Percentiles rank a stretch among this genome's conserved stretches.
Evolutionary conservation across 1,284 basidiomycete species (phyloP).

Genomic region (Sphaerobolus stellatus): DNA sequence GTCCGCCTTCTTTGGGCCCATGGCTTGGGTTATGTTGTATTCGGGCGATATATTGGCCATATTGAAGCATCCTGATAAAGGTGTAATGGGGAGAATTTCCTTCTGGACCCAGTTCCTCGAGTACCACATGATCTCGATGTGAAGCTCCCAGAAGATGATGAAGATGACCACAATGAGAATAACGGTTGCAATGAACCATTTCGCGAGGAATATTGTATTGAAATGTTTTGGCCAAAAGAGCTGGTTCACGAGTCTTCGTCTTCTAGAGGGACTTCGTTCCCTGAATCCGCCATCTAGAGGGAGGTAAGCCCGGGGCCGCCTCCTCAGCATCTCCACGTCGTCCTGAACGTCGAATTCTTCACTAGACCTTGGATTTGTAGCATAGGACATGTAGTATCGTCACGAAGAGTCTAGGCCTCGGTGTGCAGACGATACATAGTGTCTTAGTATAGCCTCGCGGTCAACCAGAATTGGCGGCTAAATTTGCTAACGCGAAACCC

Average conservation of each 20-base stretch:
- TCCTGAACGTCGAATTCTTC: no score
- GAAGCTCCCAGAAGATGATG: slow-evolving; percentile 68
- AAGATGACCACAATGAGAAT: slow-evolving; percentile 46
- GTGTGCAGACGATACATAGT: no score
- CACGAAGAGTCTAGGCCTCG: no score
- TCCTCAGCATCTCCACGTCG: slow-evolving; percentile 9
- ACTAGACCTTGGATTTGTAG: no score
- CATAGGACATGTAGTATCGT: no score
- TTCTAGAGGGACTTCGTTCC: neutral
- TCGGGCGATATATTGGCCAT: slow-evolving; percentile 51
- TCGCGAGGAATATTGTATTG: neutral
- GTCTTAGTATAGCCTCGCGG: no score
- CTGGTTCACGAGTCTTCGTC: neutral
- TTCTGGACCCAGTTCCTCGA: slow-evolving; percentile 68
- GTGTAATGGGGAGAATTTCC: slow-evolving; percentile 62
- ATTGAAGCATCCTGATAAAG: slow-evolving; percentile 75
- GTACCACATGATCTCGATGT: slow-evolving; percentile 79
- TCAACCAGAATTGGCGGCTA: no score
- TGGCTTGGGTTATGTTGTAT: slow-evolving; percentile 68
- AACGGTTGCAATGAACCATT: slow-evolving; percentile 12
- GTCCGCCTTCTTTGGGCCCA: slow-evolving; percentile 61
- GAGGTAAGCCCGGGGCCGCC: neutral
- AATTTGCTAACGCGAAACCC: no score
- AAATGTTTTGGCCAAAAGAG: neutral
- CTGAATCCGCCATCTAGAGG: neutral